phyloP scores from a whole-genome alignment of 805 yeast species.

The Candida vaughaniae region DNA sequence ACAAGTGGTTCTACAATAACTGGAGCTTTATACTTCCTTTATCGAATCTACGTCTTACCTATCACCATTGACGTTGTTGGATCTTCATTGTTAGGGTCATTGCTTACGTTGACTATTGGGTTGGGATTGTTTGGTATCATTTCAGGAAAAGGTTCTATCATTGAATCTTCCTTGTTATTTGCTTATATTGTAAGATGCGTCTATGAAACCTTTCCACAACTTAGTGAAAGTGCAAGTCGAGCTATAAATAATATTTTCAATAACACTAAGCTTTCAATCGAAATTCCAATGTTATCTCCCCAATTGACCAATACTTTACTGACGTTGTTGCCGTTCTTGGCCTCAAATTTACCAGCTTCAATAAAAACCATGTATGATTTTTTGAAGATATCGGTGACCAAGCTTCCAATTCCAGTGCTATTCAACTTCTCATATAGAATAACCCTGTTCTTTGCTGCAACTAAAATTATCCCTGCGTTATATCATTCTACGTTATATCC shows the following conservation, averaged over 20 bases:
- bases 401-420: conserved; percentile 77
- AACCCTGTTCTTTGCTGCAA: conserved; percentile 85
- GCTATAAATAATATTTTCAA: conserved; percentile 15
- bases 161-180: conserved; percentile 81
- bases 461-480: conserved; percentile 85
- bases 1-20: conserved; percentile 75
- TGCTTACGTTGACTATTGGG: conserved; percentile 70
- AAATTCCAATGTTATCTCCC: conserved; percentile 33
- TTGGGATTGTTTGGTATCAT: conserved; percentile 82
- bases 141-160: conserved; percentile 81
- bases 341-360: conserved; percentile 53
- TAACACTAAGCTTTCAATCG: conserved; percentile 12
- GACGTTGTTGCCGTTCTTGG: conserved; percentile 41
- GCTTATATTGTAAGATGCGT: conserved; percentile 91
- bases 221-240: conserved; percentile 51
- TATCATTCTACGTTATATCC: conserved; percentile 41
- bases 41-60: conserved; percentile 79
- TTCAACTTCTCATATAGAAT: conserved; percentile 83
- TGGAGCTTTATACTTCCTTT: conserved; percentile 71
- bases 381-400: conserved; percentile 49
- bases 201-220: conserved; percentile 88
- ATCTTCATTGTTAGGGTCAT: conserved; percentile 84
- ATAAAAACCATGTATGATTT: conserved; percentile 56
- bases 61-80: conserved; percentile 65
- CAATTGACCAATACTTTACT: conserved; percentile 33